Evolutionary conservation across 805 yeast species (phyloP).

Genomic region (Hanseniaspora opuntiae): DNA sequence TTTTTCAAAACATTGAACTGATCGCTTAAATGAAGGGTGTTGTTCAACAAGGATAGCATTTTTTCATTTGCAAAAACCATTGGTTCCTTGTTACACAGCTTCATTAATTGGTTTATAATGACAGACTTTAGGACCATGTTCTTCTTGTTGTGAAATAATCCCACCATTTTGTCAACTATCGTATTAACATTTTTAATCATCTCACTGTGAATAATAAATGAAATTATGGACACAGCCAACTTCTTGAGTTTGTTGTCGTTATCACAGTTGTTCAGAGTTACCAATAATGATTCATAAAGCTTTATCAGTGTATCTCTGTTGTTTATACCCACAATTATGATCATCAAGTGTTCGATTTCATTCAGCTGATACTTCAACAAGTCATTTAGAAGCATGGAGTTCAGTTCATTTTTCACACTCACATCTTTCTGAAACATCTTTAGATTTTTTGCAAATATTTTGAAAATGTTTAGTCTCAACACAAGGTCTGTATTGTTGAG

Average conservation of each 20-base stretch:
- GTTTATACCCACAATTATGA: neutral
- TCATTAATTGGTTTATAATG: neutral
- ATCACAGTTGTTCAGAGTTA: neutral
- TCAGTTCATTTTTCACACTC: neutral
- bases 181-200: neutral
- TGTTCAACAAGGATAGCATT: neutral
- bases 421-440: neutral
- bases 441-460: slow-evolving; percentile 23
- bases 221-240: neutral
- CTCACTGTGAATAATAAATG: neutral
- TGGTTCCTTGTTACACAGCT: neutral
- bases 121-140: neutral
- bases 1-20: neutral
- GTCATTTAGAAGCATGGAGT: neutral
- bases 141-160: neutral
- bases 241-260: neutral
- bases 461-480: slow-evolving; percentile 34
- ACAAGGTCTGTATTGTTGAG: slow-evolving; percentile 26
- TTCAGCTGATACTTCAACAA: neutral
- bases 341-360: neutral
- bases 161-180: neutral
- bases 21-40: neutral
- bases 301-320: neutral
- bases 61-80: neutral
- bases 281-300: neutral